Base-by-base conservation (phyloP, 495 filamentous ascomycete genomes). In the Diplogelasinospora grovesii region DNA sequence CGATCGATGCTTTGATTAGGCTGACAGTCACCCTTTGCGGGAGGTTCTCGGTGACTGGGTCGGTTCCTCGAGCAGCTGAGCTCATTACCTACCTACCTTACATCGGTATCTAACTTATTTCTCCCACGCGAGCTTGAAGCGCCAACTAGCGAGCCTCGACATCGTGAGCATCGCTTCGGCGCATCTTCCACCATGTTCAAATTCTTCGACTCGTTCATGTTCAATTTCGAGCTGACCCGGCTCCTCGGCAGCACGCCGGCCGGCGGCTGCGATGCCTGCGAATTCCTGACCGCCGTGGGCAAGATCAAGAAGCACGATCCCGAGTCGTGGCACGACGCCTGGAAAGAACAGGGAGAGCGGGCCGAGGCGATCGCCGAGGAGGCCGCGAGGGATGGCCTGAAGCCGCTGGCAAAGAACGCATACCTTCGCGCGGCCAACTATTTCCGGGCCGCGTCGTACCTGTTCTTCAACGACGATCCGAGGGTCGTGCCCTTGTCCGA, bases 141-240 rank as follows among this genome's bases (percentile, higher is more conserved):
- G n/a, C n/a, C n/a, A n/a, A n/a, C n/a, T n/a, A n/a, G n/a, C n/a
- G n/a, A n/a, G n/a, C n/a, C n/a, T n/a, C n/a, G n/a, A n/a, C n/a
- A n/a, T n/a, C n/a, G n/a, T n/a, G n/a, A n/a, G n/a, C n/a, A n/a
- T n/a, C n/a, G n/a, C n/a, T n/a, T n/a, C n/a, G n/a, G n/a, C n/a
- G n/a, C n/a, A n/a, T n/a, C n/a, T n/a, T n/a, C n/a, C n/a, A n/a
- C n/a, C n/a, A n/a, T n/a, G n/a, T n/a, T n/a, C n/a, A n/a, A n/a
- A n/a, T n/a, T n/a, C n/a, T n/a, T n/a, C n/a, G n/a, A n/a, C n/a
- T n/a, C n/a, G n/a, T n/a, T n/a, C n/a, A n/a, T 70, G 21, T 71
- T 67, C 59, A 40, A 74, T 35, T 75, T 77, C 50, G 71, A 77
- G 36, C 22, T 48, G 3, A 13, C 64, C 6, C 65, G 71, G 0